Evolutionary conservation across 2,329 filamentous ascomycete species (phyloP).

Genomic region (Xylogone sp.): DNA sequence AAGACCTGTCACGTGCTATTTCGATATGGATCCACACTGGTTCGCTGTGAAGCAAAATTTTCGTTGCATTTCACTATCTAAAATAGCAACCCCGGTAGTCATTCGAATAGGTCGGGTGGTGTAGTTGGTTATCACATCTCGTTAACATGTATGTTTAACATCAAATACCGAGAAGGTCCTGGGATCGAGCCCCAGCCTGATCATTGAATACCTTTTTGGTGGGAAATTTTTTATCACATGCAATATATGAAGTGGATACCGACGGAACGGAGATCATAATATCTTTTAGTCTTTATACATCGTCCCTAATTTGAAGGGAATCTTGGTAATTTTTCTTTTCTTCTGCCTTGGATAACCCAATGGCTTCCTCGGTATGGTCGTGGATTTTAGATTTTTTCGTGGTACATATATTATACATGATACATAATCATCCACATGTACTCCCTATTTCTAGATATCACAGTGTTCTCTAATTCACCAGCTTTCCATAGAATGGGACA

Average conservation of each 20-base stretch:
- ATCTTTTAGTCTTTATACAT: too few relatives aligned
- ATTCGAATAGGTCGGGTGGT: conserved; percentile 1
- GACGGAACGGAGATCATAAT: too few relatives aligned
- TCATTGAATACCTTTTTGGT: not conserved
- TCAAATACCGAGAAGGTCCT: conserved; percentile 3
- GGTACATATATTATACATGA: conserved; percentile 8
- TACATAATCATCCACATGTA: conserved; percentile 1
- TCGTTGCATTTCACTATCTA: not conserved
- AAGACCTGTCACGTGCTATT: not conserved
- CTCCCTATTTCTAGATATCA: not conserved
- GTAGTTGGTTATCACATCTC: conserved; percentile 4
- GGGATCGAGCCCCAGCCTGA: conserved; percentile 3
- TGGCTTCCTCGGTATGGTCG: not conserved
- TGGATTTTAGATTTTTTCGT: not conserved
- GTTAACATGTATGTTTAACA: conserved; percentile 2
- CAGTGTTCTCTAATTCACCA: conserved; percentile 19
- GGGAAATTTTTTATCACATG: not conserved
- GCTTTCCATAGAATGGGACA: conserved; percentile 24
- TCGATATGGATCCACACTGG: not conserved
- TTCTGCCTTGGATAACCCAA: not conserved
- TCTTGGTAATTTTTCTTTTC: too few relatives aligned
- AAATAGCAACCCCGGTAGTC: too few relatives aligned
- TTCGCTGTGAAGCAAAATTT: not conserved
- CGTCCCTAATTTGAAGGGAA: too few relatives aligned
- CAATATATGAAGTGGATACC: not conserved